Conservation (phyloP, 139 green algal species). For the Trebouxia sp. region DNA sequence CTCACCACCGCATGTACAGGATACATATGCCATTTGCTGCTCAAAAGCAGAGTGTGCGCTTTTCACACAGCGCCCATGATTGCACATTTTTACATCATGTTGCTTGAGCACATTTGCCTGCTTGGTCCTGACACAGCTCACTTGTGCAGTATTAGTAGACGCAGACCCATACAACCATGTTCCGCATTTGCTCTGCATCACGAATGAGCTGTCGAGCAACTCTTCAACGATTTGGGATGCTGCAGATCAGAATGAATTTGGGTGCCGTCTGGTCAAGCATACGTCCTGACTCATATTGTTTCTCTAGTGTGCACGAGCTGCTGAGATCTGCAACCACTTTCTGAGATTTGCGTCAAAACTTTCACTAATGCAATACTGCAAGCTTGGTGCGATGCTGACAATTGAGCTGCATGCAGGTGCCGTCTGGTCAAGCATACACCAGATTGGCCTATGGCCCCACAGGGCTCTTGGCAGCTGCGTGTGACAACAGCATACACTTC, state of each 20-base stretch:
- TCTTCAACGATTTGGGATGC: too few relatives aligned
- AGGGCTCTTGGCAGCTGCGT: slow-evolving; percentile 34
- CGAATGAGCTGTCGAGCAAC: too few relatives aligned
- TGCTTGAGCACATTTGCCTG: too few relatives aligned
- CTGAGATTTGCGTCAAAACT: background rate
- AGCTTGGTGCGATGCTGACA: background rate
- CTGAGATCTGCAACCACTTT: background rate
- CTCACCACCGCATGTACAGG: too few relatives aligned
- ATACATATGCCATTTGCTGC: too few relatives aligned
- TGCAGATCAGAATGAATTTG: background rate
- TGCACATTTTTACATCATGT: too few relatives aligned
- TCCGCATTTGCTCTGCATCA: too few relatives aligned
- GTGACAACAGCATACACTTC: slow-evolving; percentile 39
- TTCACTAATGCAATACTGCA: slow-evolving; percentile 4
- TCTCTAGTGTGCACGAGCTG: background rate
- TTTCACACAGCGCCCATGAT: too few relatives aligned
- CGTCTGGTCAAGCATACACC: slow-evolving; percentile 32
- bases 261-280: background rate
- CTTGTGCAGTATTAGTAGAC: too few relatives aligned
- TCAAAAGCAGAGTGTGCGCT: too few relatives aligned
- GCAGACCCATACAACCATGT: too few relatives aligned
- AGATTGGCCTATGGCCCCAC: slow-evolving; percentile 35
- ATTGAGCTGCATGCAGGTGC: slow-evolving; percentile 26
- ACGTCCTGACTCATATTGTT: background rate
- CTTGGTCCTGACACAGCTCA: too few relatives aligned